Evolutionary conservation across 108 stramenopile species (phyloP).

Genomic region (Pseudonitzschia delicatissima): DNA sequence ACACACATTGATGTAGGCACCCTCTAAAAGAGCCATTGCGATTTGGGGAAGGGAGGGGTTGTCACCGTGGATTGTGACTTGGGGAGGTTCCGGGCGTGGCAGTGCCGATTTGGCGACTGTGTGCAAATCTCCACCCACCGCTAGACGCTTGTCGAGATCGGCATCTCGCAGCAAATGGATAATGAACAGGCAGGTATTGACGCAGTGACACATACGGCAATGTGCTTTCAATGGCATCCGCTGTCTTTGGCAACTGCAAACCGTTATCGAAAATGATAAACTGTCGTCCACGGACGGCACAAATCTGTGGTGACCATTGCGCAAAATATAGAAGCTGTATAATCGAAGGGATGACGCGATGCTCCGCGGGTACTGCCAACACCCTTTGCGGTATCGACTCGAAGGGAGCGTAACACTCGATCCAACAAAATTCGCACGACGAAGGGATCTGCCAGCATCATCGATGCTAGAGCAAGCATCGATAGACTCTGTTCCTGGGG

Average conservation of each 20-base stretch:
- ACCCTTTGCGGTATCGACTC: slow-evolving; percentile 49
- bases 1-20: slow-evolving; percentile 61
- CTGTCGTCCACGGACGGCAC: slow-evolving; percentile 62
- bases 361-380: slow-evolving; percentile 53
- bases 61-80: neutral
- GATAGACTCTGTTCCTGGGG: slow-evolving; percentile 48
- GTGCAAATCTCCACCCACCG: slow-evolving; percentile 63
- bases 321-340: slow-evolving; percentile 81
- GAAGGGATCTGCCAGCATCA: slow-evolving; percentile 86
- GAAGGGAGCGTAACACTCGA: slow-evolving; percentile 56
- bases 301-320: slow-evolving; percentile 69
- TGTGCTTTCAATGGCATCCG: slow-evolving; percentile 34
- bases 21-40: slow-evolving; percentile 57
- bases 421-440: slow-evolving; percentile 73
- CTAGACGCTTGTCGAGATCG: slow-evolving; percentile 64
- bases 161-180: slow-evolving; percentile 63
- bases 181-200: slow-evolving; percentile 56
- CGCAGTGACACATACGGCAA: slow-evolving; percentile 59
- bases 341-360: slow-evolving; percentile 64
- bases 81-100: slow-evolving; percentile 15
- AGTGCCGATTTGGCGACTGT: slow-evolving; percentile 40
- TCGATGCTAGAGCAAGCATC: slow-evolving; percentile 77
- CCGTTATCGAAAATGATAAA: slow-evolving; percentile 69
- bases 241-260: slow-evolving; percentile 29
- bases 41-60: slow-evolving; percentile 42